Conservation (phyloP, 2,329 filamentous ascomycete genomes). For the Cladosporium sphaerospermum region DNA sequence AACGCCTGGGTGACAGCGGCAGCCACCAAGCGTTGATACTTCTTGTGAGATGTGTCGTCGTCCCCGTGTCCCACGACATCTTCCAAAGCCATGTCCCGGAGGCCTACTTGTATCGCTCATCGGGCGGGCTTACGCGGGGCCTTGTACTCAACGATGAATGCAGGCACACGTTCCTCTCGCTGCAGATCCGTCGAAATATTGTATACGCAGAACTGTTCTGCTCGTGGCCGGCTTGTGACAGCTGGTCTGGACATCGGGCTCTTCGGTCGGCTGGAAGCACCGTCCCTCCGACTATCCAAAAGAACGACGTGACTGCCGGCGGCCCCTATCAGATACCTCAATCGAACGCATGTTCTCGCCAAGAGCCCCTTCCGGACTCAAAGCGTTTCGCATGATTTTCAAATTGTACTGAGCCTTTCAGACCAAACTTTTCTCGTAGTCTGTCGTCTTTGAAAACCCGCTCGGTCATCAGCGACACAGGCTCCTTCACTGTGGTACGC, state of each 20-base stretch:
- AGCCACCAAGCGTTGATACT: slow-evolving; percentile 1
- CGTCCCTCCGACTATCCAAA: background rate
- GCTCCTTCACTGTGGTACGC: background rate
- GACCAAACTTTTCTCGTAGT: background rate
- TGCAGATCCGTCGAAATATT: background rate
- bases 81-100: slow-evolving; percentile 1
- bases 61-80: background rate
- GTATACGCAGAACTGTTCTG: slow-evolving; percentile 2
- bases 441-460: background rate
- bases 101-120: background rate
- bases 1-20: slow-evolving; percentile 1
- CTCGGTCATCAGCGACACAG: background rate
- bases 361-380: background rate
- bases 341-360: background rate
- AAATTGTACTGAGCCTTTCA: slow-evolving; percentile 1
- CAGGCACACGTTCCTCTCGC: background rate
- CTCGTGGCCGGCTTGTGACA: background rate
- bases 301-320: background rate
- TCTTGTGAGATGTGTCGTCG: background rate
- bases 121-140: background rate
- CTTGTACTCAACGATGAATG: background rate
- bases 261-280: background rate
- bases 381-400: background rate
- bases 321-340: background rate
- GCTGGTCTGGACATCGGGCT: background rate